Percentiles rank a stretch among this genome's conserved stretches.
These are phyloP conservation scores for Linnemannia hyalina DNA, from an alignment of 192 early-diverging fungal genomes.

Conservation along the genomic window DNA sequence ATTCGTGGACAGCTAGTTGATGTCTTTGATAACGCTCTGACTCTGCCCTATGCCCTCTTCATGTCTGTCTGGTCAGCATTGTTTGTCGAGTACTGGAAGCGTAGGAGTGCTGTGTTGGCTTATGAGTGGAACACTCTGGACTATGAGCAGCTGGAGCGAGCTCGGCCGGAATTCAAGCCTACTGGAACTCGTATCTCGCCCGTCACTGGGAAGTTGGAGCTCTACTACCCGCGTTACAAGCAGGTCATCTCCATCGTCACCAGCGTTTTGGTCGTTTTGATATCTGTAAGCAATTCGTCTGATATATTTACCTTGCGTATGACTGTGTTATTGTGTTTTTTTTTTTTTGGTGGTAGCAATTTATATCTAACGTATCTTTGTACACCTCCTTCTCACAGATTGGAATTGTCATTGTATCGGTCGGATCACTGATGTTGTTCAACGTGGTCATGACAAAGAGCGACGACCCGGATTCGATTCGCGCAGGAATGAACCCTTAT, in stretches of 20 bases:
- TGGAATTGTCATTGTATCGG: slow-evolving; percentile 61
- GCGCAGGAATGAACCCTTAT: slow-evolving; percentile 22
- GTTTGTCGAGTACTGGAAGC: slow-evolving; percentile 76
- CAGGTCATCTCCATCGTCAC: slow-evolving; percentile 52
- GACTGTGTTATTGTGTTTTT: background rate
- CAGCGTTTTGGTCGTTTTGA: slow-evolving; percentile 58
- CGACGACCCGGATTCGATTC: background rate
- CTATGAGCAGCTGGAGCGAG: slow-evolving; percentile 62
- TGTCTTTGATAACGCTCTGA: slow-evolving; percentile 72
- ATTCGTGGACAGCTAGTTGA: background rate
- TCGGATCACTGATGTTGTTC: slow-evolving; percentile 53
- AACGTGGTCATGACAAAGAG: slow-evolving; percentile 19
- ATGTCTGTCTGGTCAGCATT: slow-evolving; percentile 73
- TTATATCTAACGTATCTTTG: background rate
- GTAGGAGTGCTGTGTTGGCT: slow-evolving; percentile 60
- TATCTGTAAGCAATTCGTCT: slow-evolving; percentile 45
- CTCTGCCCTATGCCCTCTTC: slow-evolving; percentile 68
- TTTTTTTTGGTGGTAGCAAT: background rate
- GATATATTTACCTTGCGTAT: no score
- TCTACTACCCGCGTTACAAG: slow-evolving; percentile 59
- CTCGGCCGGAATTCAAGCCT: slow-evolving; percentile 72
- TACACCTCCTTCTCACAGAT: slow-evolving; percentile 22
- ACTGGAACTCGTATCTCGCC: slow-evolving; percentile 64
- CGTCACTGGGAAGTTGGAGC: slow-evolving; percentile 64
- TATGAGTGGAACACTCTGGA: slow-evolving; percentile 71